These are phyloP conservation scores for Fusarium coicis DNA, from an alignment of 2,329 filamentous ascomycete species.

Conservation along the genomic window DNA sequence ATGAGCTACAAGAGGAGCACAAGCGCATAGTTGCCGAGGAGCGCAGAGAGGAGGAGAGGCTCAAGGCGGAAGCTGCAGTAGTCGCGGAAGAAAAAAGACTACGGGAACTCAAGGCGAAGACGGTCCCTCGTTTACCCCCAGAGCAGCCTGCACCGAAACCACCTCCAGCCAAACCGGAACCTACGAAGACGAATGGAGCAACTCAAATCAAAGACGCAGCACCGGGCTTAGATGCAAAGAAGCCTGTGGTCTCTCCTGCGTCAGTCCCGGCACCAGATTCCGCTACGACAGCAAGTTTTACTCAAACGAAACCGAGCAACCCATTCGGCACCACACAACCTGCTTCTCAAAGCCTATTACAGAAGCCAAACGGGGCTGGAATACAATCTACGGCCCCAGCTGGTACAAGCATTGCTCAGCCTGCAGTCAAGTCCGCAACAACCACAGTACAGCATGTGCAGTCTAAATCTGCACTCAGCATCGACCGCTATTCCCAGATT, in stretches of 20 bases:
- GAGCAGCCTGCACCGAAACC: constrained; percentile 47
- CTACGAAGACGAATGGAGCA: constrained; percentile 34
- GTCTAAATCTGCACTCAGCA: constrained; percentile 10
- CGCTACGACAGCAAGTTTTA: constrained; percentile 34
- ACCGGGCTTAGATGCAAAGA: constrained; percentile 36
- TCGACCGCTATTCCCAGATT: constrained; percentile 65
- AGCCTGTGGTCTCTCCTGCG: constrained; percentile 13
- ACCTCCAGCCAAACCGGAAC: constrained; percentile 38
- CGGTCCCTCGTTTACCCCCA: constrained; percentile 56
- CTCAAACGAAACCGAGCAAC: constrained; percentile 39
- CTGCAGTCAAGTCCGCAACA: constrained; percentile 18
- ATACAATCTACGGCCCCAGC: constrained; percentile 9
- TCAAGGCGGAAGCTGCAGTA: constrained; percentile 57
- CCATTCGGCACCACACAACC: constrained; percentile 35
- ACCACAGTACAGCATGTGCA: constrained; percentile 21
- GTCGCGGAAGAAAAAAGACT: constrained; percentile 60
- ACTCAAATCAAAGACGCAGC: constrained; percentile 38
- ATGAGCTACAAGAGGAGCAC: constrained; percentile 59
- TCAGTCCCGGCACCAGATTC: constrained; percentile 23
- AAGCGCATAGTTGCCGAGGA: constrained; percentile 57
- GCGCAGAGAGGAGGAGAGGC: constrained; percentile 58
- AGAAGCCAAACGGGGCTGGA: constrained; percentile 30
- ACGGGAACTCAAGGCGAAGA: constrained; percentile 59
- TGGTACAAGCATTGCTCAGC: not conserved
- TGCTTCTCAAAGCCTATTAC: constrained; percentile 20